Evolutionary conservation across 1,284 basidiomycete species (phyloP), one percentile per base, ranked within the genome.

Genomic region (Cryptococcus sp.): DNA sequence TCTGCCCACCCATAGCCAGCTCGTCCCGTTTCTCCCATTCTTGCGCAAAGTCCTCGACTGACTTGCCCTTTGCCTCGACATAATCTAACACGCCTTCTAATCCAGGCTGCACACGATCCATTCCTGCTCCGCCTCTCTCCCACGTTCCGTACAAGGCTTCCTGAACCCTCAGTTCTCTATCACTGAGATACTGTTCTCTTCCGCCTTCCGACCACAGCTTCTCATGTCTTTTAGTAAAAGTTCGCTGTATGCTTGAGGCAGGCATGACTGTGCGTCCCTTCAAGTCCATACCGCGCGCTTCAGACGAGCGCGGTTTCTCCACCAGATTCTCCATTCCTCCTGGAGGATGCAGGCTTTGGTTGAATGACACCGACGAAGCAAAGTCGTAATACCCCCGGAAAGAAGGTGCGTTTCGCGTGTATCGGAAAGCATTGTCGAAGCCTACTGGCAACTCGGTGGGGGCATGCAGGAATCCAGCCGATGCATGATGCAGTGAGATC

Each of bases 141-240:
- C 65, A 73, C 1, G 67, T 73, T 0, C 75, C 75, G 57, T 70
- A 75, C 46, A 77, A 38, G 0, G 74, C 71, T 61, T 77, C 74
- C 57, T 64, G 65, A 26, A 76, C 69, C 44, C 50, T 40, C 38
- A 65, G 40, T 49, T 77, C 72, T 54, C 75, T 64, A 46, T 74
- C 71, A 2, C 62, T 65, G 39, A 72, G 50, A 15, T 60, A 39
- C 46, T 50, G 52, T 26, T 45, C 46, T n/a, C 44, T 38, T 17
- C 26, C 41, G 8, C 39, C 46, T 40, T 57, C 41, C 5, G 48
- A 52, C 55, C 52, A 57, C 11, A 52, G 19, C 15, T 50, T 40
- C 26, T 57, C 38, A 5, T 34, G 19, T 37, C 34, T 39, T 37
- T 60, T 52, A 13, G 29, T 34, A 29, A 57, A 55, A 8, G 55